Evolutionary conservation across 345 rosid species (phyloP), one percentile per base, ranked within the genome.

Genomic region (Linum usitatissimum): DNA sequence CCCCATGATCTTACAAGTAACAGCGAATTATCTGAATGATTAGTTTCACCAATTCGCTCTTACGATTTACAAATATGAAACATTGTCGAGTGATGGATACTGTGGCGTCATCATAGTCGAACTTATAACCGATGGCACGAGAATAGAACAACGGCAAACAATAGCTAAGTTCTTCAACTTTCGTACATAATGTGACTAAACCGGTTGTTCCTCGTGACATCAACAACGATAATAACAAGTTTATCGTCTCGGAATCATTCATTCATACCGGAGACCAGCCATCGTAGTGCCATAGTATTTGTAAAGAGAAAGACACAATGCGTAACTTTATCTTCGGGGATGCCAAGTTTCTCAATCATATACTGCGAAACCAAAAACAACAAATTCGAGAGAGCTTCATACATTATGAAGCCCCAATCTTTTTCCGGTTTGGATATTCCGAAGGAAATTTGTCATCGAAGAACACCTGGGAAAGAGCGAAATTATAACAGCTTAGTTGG

Each of bases 281-380:
- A 60, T 15, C 18, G 63, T 60, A 17, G 63, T 60, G 6, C 63
- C 63, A 60, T 60, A 60, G 38, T 60, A 31, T n/a, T 31, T 60
- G 49, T 60, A 60, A 18, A 60, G 21, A 15, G 63, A 31, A 4
- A 14, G n/a, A 36, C 63, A 60, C 21, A 60, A 31, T 18, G 31
- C 6, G 45, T 48, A 9, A 60, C 63, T n/a, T 60, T 60, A 38
- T 40, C 34, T 9, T 34, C 6, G 8, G n/a, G 20, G 23, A 60
- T 60, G 19, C 63, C 48, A 34, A 60, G 63, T 9, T 60, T 60
- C 20, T 60, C 40, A 38, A 36, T 60, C 63, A 60, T 60, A 18
- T 60, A 60, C 2, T 18, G 1, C 49, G 34, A 40, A 36, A 19
- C 9, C 19, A 34, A 34, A 31, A 30, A 60, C 20, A 13, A 1